A percentile compares a stretch with the other conserved stretches of the same genome.
Conservation (phyloP, 2,329 filamentous ascomycete species). For the Thelonectria discophora region DNA sequence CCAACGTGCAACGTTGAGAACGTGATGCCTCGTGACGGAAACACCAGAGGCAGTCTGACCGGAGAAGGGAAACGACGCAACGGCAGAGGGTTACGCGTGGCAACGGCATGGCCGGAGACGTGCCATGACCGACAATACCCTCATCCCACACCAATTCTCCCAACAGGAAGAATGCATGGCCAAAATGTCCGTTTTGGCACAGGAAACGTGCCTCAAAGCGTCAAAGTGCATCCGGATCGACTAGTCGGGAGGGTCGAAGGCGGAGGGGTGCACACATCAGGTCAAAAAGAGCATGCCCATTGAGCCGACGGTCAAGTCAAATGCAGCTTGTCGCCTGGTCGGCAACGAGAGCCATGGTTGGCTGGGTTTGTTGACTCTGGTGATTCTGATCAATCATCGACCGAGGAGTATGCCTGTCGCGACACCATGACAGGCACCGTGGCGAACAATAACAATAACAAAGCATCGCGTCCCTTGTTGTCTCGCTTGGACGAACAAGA, state of each 20-base stretch:
- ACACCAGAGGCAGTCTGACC: conserved; percentile 1
- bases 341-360: conserved; percentile 25
- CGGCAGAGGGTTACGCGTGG: conserved; percentile 27
- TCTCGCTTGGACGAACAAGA: conserved; percentile 12
- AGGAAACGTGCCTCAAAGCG: conserved; percentile 13
- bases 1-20: conserved; percentile 6
- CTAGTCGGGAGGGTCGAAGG: conserved; percentile 28
- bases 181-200: conserved; percentile 9
- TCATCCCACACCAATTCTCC: conserved; percentile 41
- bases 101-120: conserved; percentile 15
- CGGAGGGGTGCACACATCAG: conserved; percentile 29
- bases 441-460: conserved; percentile 15
- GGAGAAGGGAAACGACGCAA: conserved; percentile 14
- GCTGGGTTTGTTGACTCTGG: conserved; percentile 22
- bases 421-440: conserved; percentile 11
- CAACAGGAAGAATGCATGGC: conserved; percentile 10
- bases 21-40: conserved; percentile 2
- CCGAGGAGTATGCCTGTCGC: conserved; percentile 8
- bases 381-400: conserved; percentile 12
- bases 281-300: too few relatives aligned
- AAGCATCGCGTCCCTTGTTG: conserved; percentile 10
- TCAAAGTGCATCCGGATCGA: conserved; percentile 15
- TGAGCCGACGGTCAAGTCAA: conserved; percentile 30
- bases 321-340: conserved; percentile 32
- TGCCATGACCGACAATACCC: conserved; percentile 38